Evolutionary conservation across 805 yeast species (phyloP), one percentile per base, ranked within the genome.

Genomic region (Yarrowia keelungensis): DNA sequence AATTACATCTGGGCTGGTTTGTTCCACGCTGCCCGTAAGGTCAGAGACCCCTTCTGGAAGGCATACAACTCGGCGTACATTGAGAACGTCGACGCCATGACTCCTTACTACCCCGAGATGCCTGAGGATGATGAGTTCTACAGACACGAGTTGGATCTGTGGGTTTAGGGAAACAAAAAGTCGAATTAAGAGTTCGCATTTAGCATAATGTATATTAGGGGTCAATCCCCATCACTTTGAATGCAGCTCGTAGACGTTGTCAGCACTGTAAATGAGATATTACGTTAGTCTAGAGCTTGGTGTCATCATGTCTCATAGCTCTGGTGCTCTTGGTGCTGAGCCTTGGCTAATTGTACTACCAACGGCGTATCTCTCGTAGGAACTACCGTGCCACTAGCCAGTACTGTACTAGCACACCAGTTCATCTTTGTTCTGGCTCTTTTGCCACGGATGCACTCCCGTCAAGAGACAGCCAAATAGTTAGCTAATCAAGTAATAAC

Each of bases 21-120:
- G 19, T 95, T 92, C 76, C 98, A 95, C 74, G 97, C 98, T 0
- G 97, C 98, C 0, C 81, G 89, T 69, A 90, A 88, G 74, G 98
- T 95, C 0, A 82, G 99, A 70, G 79, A 79, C 4, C 88, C 95
- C 0, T 95, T 89, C 77, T 95, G 98, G 98, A 87, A 84, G 71
- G 76, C 92, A 14, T 93, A 86, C 80, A 93, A 94, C 74, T 79
- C 80, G 49, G 86, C 92, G 36, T 93, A 93, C 74, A 85, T 90
- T 14, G 92, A 88, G 73, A 84, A 85, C 70, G 81, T 86, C 51
- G 96, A 92, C 76, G 80, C 93, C 0, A 76, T 95, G 75, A 92
- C 92, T 1, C 97, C 98, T 0, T 87, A 84, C 73, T 92, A 90
- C 76, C 98, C 98, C 0, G 74, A 71, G 38, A 53, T 73, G 45